phyloP scores from a whole-genome alignment of 345 rosid species.

The Nasturtium officinale region DNA sequence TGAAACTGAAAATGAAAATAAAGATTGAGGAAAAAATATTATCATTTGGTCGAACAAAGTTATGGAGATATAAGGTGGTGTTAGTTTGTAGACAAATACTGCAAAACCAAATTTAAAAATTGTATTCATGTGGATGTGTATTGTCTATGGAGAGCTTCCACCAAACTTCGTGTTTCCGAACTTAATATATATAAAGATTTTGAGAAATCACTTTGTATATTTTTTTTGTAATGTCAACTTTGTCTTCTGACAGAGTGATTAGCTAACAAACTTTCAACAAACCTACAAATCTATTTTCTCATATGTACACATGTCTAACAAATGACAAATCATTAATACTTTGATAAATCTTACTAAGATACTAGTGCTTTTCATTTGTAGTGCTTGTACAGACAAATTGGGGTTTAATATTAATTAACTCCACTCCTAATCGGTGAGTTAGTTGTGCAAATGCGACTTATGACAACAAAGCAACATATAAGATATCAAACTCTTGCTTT shows the following conservation, averaged over 20 bases:
- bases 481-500: slow-evolving; percentile 11
- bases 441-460: slow-evolving; percentile 23
- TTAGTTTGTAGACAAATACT: background rate
- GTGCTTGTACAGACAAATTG: background rate
- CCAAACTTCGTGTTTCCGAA: slow-evolving; percentile 35
- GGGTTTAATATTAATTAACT: background rate
- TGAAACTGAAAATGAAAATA: background rate
- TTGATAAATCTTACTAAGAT: background rate
- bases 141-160: slow-evolving; percentile 2
- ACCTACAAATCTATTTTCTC: slow-evolving; percentile 31
- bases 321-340: slow-evolving; percentile 11
- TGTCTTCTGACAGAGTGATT: slow-evolving; percentile 38
- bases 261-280: slow-evolving; percentile 43
- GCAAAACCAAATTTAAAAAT: background rate
- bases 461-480: slow-evolving; percentile 35
- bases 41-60: slow-evolving; percentile 1
- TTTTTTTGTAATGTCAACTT: slow-evolving; percentile 30
- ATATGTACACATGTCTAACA: slow-evolving; percentile 23
- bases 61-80: background rate
- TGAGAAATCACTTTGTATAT: slow-evolving; percentile 22
- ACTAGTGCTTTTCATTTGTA: background rate
- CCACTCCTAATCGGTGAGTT: slow-evolving; percentile 23
- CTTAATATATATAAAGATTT: slow-evolving; percentile 22
- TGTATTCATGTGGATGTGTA: slow-evolving; percentile 11
- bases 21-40: background rate